Evolutionary conservation across 768 basidiomycete species (phyloP), one percentile per base, ranked within the genome.

Genomic region (Boletus reticulatus): DNA sequence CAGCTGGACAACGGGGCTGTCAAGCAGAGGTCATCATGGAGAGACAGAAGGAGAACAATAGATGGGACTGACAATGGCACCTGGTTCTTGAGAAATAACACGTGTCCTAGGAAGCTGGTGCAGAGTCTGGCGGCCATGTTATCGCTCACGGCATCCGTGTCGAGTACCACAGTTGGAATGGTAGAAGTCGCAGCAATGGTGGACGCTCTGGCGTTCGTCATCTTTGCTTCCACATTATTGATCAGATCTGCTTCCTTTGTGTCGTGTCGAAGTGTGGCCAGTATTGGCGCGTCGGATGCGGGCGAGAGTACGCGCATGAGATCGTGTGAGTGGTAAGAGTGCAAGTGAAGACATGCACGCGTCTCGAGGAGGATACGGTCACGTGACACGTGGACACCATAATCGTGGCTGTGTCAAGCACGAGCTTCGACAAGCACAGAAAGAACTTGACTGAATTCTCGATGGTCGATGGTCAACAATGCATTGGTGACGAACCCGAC

Each of bases 51-150:
- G 13, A 45, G 13, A 32, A 48, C 19, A 12, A 44, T 17, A 4
- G n/a, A 38, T 3, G 22, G 24, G 8, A 80, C 88, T 71, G 63
- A 91, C 89, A 91, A 84, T 1, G 89, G 89, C 0, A 91, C 76
- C 62, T 92, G 89, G 58, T 80, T 86, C 67, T 92, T 92, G 52
- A 92, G 73, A 64, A 88, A 92, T 17, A 92, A 67, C 3, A 90
- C 78, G 64, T 91, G 88, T 0, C 83, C 83, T 0, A 92, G 72
- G 27, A 90, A 68, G 55, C 80, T 81, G 13, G 77, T 75, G 3
- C 87, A 83, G 2, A 92, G 78, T 20, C 78, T 78, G 1, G 85
- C 83, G 11, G 89, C 89, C 67, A 87, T 76, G 6, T 71, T 73
- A 52, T 83, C 82, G 20, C 79, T 78, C 19, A 92, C 78, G 2